phyloP scores from a whole-genome alignment of 257 asterid genomes.

The Rubia yunnanensis region DNA sequence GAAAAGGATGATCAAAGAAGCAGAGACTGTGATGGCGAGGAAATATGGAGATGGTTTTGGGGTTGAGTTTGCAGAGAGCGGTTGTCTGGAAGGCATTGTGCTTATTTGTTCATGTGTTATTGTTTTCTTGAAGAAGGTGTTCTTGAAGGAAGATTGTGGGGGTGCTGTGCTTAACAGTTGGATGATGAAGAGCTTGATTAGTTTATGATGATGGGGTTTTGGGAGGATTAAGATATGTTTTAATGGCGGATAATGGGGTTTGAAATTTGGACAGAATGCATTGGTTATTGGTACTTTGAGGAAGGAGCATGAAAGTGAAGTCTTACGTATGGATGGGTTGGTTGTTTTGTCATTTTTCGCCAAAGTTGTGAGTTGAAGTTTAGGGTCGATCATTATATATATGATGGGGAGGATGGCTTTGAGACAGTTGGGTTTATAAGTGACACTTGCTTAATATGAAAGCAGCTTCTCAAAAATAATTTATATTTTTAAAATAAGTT shows the following conservation, averaged over 20 bases:
- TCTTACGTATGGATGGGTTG: slow-evolving; percentile 7
- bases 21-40: slow-evolving; percentile 40
- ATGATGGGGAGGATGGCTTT: slow-evolving; percentile 5
- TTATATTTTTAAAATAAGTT: too few species aligned
- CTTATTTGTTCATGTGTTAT: slow-evolving; percentile 2
- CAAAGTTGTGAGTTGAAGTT: slow-evolving; percentile 31
- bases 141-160: background rate
- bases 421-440: too few species aligned
- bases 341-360: slow-evolving; percentile 9
- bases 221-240: slow-evolving; percentile 1
- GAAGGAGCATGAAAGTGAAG: background rate
- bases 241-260: background rate
- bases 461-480: too few species aligned
- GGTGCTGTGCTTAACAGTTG: slow-evolving; percentile 36
- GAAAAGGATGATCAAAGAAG: slow-evolving; percentile 47
- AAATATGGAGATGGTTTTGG: slow-evolving; percentile 24
- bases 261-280: background rate
- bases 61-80: slow-evolving; percentile 36
- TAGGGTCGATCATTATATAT: too few species aligned
- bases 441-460: too few species aligned
- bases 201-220: slow-evolving; percentile 2
- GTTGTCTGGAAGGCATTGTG: slow-evolving; percentile 60
- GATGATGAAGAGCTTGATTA: slow-evolving; percentile 17
- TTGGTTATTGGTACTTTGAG: background rate
- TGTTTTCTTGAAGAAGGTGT: background rate